A percentile compares a stretch with the other conserved stretches of the same genome.
phyloP scores from a whole-genome alignment of 2,329 filamentous ascomycete species.

The Aspergillus pseudoviridinutans region DNA sequence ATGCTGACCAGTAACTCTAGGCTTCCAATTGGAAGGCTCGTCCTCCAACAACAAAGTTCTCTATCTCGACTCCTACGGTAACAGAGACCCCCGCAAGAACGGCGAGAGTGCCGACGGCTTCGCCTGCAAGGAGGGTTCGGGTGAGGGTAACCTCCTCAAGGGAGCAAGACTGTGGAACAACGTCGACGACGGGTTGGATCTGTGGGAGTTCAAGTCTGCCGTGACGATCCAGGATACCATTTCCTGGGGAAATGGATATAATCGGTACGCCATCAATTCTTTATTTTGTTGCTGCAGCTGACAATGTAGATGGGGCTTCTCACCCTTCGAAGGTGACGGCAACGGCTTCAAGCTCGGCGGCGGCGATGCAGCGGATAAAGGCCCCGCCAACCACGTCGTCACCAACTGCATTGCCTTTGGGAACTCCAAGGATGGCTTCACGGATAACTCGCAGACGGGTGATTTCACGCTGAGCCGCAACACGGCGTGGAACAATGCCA shows the following conservation, averaged over 20 bases:
- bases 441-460: conserved; percentile 16
- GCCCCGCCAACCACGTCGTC: conserved; percentile 12
- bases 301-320: conserved; percentile 12
- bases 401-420: conserved; percentile 14
- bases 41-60: conserved; percentile 13
- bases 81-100: conserved; percentile 16
- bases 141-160: conserved; percentile 12
- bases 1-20: neutral
- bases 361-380: conserved; percentile 12
- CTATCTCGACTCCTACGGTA: conserved; percentile 16
- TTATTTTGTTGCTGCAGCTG: neutral
- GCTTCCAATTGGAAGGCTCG: conserved; percentile 12
- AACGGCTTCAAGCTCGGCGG: conserved; percentile 18
- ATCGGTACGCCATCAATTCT: conserved; percentile 3
- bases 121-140: conserved; percentile 15
- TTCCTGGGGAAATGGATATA: conserved; percentile 14
- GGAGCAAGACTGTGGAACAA: conserved; percentile 16
- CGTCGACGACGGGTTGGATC: conserved; percentile 15
- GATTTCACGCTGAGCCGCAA: conserved; percentile 12
- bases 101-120: conserved; percentile 17
- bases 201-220: conserved; percentile 17
- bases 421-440: conserved; percentile 15
- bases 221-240: conserved; percentile 16
- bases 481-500: conserved; percentile 15
- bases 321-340: conserved; percentile 16